Base-by-base conservation (phyloP, 306 rosid genomes). In the Ceratonia siliqua region DNA sequence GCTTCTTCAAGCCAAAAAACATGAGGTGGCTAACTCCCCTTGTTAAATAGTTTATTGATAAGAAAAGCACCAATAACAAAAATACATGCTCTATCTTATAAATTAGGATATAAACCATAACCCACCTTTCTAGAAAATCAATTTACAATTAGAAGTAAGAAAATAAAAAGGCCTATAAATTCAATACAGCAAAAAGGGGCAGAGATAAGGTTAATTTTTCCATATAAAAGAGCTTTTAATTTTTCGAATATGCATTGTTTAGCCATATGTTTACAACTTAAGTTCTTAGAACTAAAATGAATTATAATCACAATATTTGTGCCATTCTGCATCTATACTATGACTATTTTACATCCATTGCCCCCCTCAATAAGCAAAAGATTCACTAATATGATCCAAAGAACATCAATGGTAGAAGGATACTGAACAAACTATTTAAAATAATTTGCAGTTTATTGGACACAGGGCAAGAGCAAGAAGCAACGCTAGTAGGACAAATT, bases 401-500 rank as follows among this genome's bases (percentile, higher is more conserved):
- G 39, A 35, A 15, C 53, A 58, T 58, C 43, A 59, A 17, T n/a
- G n/a, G n/a, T n/a, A n/a, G n/a, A n/a, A n/a, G n/a, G n/a, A n/a
- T n/a, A n/a, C 3, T 48, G 24, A 48, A 17, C 17, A 48, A 43
- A 13, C 49, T 43, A 43, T 43, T 43, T 17, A 22, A 48, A 48
- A 48, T 17, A n/a, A 15, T 46, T 46, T 46, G 18, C 20, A 3
- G 66, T 45, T n/a, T 35, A 62, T 62, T 6, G 68, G 48, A 17
- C n/a, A 61, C 67, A n/a, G 17, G 36, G 36, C 17, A 36, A 12
- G 43, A 62, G 68, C 10, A 8, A 38, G 49, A 62, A 38, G 41
- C 28, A 32, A 50, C 20, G 74, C 38, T 28, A 64, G 55, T 67
- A 72, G 64, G 33, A 66, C 14, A 3, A 30, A 28, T 70, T 36